These are phyloP conservation scores for Eragrostis tef DNA, from an alignment of 202 grass and related monocot genomes.

Conservation along the genomic window DNA sequence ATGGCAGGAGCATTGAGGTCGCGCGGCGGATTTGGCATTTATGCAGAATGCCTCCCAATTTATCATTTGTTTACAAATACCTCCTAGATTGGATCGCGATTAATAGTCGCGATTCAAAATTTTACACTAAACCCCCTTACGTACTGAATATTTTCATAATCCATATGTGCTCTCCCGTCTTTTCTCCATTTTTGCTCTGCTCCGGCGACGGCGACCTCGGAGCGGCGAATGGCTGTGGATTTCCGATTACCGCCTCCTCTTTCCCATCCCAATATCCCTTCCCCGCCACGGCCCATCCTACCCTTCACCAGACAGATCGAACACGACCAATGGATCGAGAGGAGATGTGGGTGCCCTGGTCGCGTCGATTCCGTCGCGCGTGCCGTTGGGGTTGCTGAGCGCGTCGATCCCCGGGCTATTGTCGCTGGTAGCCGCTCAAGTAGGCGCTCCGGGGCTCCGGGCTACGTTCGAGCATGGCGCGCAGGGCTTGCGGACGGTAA, in stretches of 20 bases:
- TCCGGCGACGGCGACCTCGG: neutral
- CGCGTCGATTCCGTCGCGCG: constrained; percentile 38
- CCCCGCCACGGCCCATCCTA: neutral
- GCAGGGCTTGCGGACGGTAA: constrained; percentile 49
- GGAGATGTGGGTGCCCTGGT: constrained; percentile 31
- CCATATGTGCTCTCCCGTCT: neutral
- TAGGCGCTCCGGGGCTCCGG: too few species aligned
- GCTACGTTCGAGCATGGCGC: too few species aligned
- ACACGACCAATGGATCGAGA: neutral
- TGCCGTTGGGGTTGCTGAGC: constrained; percentile 41
- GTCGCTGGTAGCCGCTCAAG: too few species aligned
- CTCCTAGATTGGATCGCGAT: neutral
- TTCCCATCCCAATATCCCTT: neutral
- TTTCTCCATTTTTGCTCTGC: neutral
- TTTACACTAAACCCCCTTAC: neutral
- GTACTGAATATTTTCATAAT: neutral
- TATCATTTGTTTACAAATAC: neutral
- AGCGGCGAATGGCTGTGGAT: neutral
- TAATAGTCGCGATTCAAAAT: neutral
- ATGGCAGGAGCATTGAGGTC: neutral
- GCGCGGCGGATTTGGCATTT: neutral
- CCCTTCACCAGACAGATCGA: neutral
- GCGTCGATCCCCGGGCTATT: too few species aligned
- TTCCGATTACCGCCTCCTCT: neutral
- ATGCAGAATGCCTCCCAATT: too few species aligned